Conservation (phyloP, 768 basidiomycete genomes). For the Amanita subjunquillea region DNA sequence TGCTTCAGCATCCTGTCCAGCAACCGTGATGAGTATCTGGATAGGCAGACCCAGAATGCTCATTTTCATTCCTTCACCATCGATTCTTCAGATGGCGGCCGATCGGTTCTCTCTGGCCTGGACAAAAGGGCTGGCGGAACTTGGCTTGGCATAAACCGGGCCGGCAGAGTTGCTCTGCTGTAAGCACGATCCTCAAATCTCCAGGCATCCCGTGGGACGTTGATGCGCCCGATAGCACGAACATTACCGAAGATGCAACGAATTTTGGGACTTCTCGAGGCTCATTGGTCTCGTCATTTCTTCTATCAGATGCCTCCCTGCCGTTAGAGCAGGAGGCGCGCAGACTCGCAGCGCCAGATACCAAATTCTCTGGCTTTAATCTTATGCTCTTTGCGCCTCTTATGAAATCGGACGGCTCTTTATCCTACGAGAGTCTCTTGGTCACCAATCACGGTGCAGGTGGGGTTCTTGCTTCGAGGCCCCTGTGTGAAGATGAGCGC, state of each 20-base stretch:
- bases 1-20: conserved; percentile 53
- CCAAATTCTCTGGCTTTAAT: conserved; percentile 73
- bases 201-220: conserved; percentile 5
- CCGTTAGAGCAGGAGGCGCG: conserved; percentile 40
- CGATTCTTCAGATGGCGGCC: conserved; percentile 16
- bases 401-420: conserved; percentile 14
- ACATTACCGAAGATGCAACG: conserved; percentile 63
- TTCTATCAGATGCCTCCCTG: conserved; percentile 38
- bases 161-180: conserved; percentile 65
- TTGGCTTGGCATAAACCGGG: conserved; percentile 65
- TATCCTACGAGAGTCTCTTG: conserved; percentile 42
- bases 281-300: conserved; percentile 54
- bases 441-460: conserved; percentile 70
- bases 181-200: conserved; percentile 26
- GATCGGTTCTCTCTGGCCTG: conserved; percentile 58
- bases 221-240: conserved; percentile 46
- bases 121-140: conserved; percentile 70
- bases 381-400: conserved; percentile 52
- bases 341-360: conserved; percentile 34
- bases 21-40: conserved; percentile 69
- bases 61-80: conserved; percentile 57
- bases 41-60: conserved; percentile 55
- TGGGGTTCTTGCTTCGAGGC: conserved; percentile 41
- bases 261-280: conserved; percentile 55
- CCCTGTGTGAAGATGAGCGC: conserved; percentile 39